Conservation (phyloP, 768 basidiomycete species). For the Auricularia sp. region DNA sequence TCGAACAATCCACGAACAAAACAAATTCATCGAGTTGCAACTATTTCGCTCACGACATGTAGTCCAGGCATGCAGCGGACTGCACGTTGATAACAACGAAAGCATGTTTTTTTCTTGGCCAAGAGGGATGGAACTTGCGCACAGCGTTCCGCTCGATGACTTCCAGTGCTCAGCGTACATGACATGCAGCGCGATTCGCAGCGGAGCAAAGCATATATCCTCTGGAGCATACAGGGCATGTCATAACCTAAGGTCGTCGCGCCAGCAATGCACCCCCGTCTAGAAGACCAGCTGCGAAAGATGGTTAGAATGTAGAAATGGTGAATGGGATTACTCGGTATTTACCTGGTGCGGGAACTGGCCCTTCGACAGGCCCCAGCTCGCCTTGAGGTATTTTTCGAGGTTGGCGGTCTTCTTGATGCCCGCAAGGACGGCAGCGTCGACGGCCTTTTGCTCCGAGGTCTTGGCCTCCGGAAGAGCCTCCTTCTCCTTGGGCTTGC, state of each 20-base stretch:
- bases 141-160: neutral
- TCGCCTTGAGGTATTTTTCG: constrained; percentile 84
- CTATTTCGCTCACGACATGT: too few species aligned
- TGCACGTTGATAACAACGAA: too few species aligned
- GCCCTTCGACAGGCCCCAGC: constrained; percentile 92
- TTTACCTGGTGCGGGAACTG: constrained; percentile 79
- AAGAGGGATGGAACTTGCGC: neutral
- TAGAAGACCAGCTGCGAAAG: constrained; percentile 7
- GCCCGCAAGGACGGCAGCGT: constrained; percentile 66
- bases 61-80: too few species aligned
- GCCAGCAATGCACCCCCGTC: neutral
- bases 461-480: constrained; percentile 79
- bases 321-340: constrained; percentile 55
- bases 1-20: too few species aligned
- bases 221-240: neutral
- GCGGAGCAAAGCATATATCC: constrained; percentile 8
- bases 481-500: constrained; percentile 84
- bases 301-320: constrained; percentile 11
- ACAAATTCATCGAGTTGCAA: too few species aligned
- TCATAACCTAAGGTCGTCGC: neutral
- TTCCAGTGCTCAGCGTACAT: neutral
- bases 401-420: constrained; percentile 88
- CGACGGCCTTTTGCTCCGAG: constrained; percentile 82
- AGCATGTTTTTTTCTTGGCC: too few species aligned
- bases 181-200: neutral